Evolutionary conservation across 2,329 filamentous ascomycete genomes (phyloP), one percentile per base, ranked within the genome.

Genomic region (Xylariaceae sp.): DNA sequence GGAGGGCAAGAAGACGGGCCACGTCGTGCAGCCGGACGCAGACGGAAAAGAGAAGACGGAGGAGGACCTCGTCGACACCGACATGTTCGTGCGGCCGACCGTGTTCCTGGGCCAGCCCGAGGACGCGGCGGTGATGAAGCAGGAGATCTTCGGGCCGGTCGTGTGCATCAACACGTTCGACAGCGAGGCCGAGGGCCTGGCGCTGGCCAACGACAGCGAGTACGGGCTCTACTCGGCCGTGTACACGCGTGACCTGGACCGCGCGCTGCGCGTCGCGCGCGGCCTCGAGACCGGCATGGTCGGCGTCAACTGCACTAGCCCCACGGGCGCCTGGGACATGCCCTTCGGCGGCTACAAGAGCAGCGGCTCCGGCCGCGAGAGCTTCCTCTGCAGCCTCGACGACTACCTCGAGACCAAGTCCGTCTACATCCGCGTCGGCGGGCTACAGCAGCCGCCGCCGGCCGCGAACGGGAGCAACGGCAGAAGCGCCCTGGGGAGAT

Each of bases 101-200:
- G 60, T 70, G 26, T 69, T 70, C 50, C 46, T 58, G n/a, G 49
- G 64, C 30, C 54, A 60, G 5, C 55, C 61, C 10, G 61, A 66
- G 40, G 48, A 59, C 19, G 56, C 61, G 2, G 57, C 57, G 36
- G 67, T 80, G 32, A 71, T 70, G 55, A 65, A 68, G 14, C 74
- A 80, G 42, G 76, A 81, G 39, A 65, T 80, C 1, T 82, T 82
- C 40, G 77, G 77, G 0, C 76, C 77, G 0, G 76, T 83, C 4
- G 69, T 75, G 0, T 68, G 67, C 16, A 68, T 81, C 42, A 67
- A 67, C 33, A 66, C 63, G 0, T 78, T 78, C 56, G 69, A 72
- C 47, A 67, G 63, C 0, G 74, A 77, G 44, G 65, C 68, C 17
- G 72, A 77, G 42, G 71, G 64, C 1, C 48, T 77, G 19, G 50